A percentile compares a stretch with the other conserved stretches of the same genome.
Conservation (phyloP, 1,139 yeast genomes). For the Diutina siamensis region DNA sequence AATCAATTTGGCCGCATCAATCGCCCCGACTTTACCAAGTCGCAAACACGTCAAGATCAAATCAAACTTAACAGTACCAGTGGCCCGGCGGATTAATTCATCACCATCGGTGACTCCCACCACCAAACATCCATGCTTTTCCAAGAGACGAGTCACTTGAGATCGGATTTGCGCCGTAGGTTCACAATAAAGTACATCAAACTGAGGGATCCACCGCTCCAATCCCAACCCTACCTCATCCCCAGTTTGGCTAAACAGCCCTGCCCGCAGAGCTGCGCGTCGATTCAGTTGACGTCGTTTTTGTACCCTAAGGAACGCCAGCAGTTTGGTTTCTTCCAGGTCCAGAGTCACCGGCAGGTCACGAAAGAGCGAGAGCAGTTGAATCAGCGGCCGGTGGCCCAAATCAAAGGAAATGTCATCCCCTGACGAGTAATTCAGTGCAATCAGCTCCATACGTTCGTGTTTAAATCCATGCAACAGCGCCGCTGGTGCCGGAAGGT, state of each 20-base stretch:
- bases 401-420: constrained; percentile 1
- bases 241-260: not conserved
- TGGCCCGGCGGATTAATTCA: constrained; percentile 70
- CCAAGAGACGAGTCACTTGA: constrained; percentile 53
- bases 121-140: constrained; percentile 68
- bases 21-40: constrained; percentile 54
- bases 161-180: constrained; percentile 77
- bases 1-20: constrained; percentile 70
- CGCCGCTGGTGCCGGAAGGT: not conserved
- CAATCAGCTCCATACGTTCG: constrained; percentile 3
- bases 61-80: constrained; percentile 78
- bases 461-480: not conserved
- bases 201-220: not conserved
- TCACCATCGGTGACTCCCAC: constrained; percentile 73
- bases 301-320: constrained; percentile 35
- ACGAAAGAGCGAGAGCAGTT: not conserved
- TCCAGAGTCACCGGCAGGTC: constrained; percentile 5
- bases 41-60: constrained; percentile 68
- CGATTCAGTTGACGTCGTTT: constrained; percentile 27
- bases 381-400: constrained; percentile 1
- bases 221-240: not conserved
- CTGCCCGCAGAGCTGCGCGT: not conserved
- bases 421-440: not conserved
- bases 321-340: constrained; percentile 5
- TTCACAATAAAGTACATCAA: constrained; percentile 71